A percentile compares a stretch with the other conserved stretches of the same genome.
Conservation (phyloP, 257 asterid species). For the Prunella vulgaris region DNA sequence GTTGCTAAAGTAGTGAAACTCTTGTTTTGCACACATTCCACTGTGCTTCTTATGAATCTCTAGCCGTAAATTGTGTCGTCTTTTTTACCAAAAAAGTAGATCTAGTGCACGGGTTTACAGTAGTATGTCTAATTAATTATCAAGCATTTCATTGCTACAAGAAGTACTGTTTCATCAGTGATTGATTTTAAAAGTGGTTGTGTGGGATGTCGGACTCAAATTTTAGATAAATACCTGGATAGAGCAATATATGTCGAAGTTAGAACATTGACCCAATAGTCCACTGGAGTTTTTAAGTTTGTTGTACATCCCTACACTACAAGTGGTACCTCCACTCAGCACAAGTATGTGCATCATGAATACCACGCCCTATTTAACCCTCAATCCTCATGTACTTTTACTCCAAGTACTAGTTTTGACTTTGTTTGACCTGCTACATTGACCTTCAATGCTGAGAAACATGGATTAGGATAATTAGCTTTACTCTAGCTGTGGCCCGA, state of each 20-base stretch:
- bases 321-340: constrained; percentile 51
- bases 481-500: constrained; percentile 34
- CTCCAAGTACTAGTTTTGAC: constrained; percentile 45
- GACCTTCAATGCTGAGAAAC: constrained; percentile 41
- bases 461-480: constrained; percentile 36
- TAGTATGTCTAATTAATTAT: background rate
- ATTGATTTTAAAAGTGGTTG: background rate
- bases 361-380: constrained; percentile 15
- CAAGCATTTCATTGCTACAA: background rate
- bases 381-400: constrained; percentile 25
- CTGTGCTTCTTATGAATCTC: constrained; percentile 1
- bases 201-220: background rate
- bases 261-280: constrained; percentile 23
- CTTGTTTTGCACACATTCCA: constrained; percentile 10
- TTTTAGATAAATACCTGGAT: constrained; percentile 6
- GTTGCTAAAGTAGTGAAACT: constrained; percentile 13
- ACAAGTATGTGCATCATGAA: constrained; percentile 34
- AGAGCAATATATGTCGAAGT: constrained; percentile 16
- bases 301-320: constrained; percentile 11
- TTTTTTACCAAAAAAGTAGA: background rate
- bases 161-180: background rate
- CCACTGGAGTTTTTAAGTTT: constrained; percentile 35
- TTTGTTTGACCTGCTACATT: constrained; percentile 35
- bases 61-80: background rate
- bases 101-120: background rate